Conservation (phyloP, 2,329 filamentous ascomycete genomes). For the Exserohilum turcica region DNA sequence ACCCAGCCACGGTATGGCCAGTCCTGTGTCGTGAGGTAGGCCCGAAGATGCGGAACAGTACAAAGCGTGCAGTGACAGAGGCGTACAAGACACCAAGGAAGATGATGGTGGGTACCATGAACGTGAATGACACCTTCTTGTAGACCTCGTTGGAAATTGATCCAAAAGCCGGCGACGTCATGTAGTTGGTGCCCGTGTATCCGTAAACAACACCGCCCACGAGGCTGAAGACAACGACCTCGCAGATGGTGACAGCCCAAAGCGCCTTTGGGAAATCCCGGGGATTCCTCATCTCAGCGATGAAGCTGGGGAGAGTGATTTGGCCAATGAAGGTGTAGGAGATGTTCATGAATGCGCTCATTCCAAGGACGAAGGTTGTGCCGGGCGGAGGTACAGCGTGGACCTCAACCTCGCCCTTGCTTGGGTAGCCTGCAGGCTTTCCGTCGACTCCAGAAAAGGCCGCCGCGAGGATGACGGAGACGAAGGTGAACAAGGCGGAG, state of each 20-base stretch:
- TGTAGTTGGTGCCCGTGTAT: slow-evolving; percentile 90
- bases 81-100: slow-evolving; percentile 92
- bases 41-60: slow-evolving; percentile 86
- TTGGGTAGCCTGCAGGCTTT: slow-evolving; percentile 69
- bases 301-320: slow-evolving; percentile 92
- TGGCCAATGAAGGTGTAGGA: slow-evolving; percentile 96
- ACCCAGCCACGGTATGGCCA: slow-evolving; percentile 80
- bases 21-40: slow-evolving; percentile 76
- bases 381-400: slow-evolving; percentile 69
- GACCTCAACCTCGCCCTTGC: slow-evolving; percentile 67
- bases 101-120: slow-evolving; percentile 94
- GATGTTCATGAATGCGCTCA: slow-evolving; percentile 93
- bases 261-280: slow-evolving; percentile 91
- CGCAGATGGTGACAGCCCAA: slow-evolving; percentile 86
- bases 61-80: slow-evolving; percentile 84
- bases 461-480: slow-evolving; percentile 82
- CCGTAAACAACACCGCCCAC: slow-evolving; percentile 82
- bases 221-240: slow-evolving; percentile 83
- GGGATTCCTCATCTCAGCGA: slow-evolving; percentile 84
- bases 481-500: slow-evolving; percentile 85
- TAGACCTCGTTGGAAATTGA: slow-evolving; percentile 74
- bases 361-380: slow-evolving; percentile 79
- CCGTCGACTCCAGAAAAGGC: slow-evolving; percentile 79
- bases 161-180: slow-evolving; percentile 84
- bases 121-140: slow-evolving; percentile 88